A percentile compares a stretch with the other conserved stretches of the same genome.
phyloP scores from a whole-genome alignment of 306 rosid genomes.

The Acacia acuminata region DNA sequence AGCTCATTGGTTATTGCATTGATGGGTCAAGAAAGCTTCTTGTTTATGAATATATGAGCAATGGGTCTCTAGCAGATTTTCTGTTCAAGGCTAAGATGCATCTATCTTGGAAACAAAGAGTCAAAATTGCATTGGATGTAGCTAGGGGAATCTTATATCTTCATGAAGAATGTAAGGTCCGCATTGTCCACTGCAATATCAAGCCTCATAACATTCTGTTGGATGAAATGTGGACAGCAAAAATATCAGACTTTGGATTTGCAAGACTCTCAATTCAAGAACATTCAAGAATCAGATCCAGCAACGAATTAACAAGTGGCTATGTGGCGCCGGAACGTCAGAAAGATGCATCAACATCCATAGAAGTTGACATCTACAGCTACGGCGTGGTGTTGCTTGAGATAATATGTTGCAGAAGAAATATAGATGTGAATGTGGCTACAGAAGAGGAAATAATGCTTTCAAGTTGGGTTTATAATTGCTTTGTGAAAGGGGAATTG shows the following conservation, averaged over 20 bases:
- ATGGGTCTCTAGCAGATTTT: constrained; percentile 45
- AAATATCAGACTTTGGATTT: constrained; percentile 37
- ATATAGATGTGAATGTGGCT: constrained; percentile 27
- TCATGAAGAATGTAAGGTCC: background rate
- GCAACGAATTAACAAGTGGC: background rate
- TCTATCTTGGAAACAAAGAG: constrained; percentile 20
- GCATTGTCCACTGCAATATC: constrained; percentile 40
- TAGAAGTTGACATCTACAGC: constrained; percentile 38
- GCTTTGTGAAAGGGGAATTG: constrained; percentile 31
- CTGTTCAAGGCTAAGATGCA: constrained; percentile 2
- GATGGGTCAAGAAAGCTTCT: constrained; percentile 41
- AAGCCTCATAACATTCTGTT: constrained; percentile 43
- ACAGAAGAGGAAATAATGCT: constrained; percentile 33
- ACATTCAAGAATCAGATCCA: too few species aligned
- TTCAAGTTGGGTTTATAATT: background rate
- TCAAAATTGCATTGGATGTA: constrained; percentile 5
- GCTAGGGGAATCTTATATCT: background rate
- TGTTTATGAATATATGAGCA: constrained; percentile 43
- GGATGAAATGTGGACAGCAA: constrained; percentile 46
- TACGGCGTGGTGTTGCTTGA: constrained; percentile 41
- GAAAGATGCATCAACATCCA: constrained; percentile 26
- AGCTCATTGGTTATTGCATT: constrained; percentile 45
- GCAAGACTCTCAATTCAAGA: constrained; percentile 31
- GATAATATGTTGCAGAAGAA: constrained; percentile 33
- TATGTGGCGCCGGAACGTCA: constrained; percentile 48